Evolutionary conservation across 2,329 filamentous ascomycete species (phyloP), one percentile per base, ranked within the genome.

Genomic region (Penicillium vulpinum): DNA sequence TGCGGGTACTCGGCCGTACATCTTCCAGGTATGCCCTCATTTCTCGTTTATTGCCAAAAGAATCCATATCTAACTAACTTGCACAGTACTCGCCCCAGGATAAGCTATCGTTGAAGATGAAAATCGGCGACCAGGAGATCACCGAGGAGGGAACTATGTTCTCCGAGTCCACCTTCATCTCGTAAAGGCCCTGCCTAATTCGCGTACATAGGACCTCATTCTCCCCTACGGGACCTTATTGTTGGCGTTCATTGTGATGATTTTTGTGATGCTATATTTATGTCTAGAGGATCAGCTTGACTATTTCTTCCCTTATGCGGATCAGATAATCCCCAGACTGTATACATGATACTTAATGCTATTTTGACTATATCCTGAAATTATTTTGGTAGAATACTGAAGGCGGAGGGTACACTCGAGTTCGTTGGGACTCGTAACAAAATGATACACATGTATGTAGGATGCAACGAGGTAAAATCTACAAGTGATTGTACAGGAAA

Each of bases 81-180:
- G 24, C 53, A 29, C 62, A 96, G 89, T 97, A 88, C 76, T 82
- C 82, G 18, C 88, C 90, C 35, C 77, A 79, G 59, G 77, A 82
- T 56, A 85, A 85, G 68, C 82, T 91, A 56, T 85, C 84, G 16
- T 78, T 99, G 65, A 93, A 94, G 81, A 70, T 99, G 66, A 94
- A 92, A 77, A 82, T 93, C 62, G 92, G 90, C 47, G 92, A 92
- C 57, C 82, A 90, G 67, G 89, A 92, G 68, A 84, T 87, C 60
- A 80, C 82, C 18, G 93, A 97, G 75, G 81, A 92, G 70, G 94
- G 94, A 46, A 80, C 78, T 45, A 77, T 96, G 53, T 96, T 95
- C 77, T 86, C 85, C 56, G 94, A 99, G 79, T 92, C 94, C 3
- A 97, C 92, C n/a, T 99, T 97, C 79, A 96, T 99, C 77, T 92